Base-by-base conservation (phyloP, 371 early-diverging fungal species). In the Lichtheimia hyalospora region DNA sequence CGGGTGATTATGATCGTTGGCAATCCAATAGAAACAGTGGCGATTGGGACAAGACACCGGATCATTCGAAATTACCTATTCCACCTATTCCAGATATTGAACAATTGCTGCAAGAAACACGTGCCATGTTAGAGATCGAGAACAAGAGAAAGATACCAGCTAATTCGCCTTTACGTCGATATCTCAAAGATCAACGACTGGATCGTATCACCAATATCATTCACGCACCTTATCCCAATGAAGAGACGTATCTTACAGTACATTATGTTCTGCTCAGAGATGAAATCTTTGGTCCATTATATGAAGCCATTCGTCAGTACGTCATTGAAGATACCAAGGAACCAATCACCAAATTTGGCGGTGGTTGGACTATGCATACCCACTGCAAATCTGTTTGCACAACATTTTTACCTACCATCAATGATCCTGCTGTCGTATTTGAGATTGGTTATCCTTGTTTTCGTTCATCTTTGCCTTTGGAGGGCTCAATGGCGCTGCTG, bases 261-360 rank as follows among this genome's bases (percentile, higher is more conserved):
- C 75, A 78, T 15, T 78, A 64, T 13, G 50, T 69, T 51, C 50
- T 75, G 5, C 15, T 73, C 18, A 60, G 71, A 1, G 73, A 74
- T 21, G 69, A 74, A 27, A 5, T 75, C 0, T 42, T 57, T 6
- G 67, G 66, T 2, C 73, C 75, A 2, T 18, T 70, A 2, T 62
- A 68, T 41, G 14, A 51, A 0, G 62, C 61, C 0, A 49, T 74
- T 5, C 20, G 62, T 3, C 34, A 48, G 7, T 48, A 56, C 23
- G n/a, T 50, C 6, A 28, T 25, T 15, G 6, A 18, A 23, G 20
- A 28, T n/a, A 39, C 28, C 12, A 18, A 16, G 23, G 20, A 6
- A 5, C 10, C 34, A 1, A 34, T 6, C 34, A 8, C 34, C 6
- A 34, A 34, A 10, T 34, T 34, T 8, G 51, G 27, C 12, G 46